Evolutionary conservation across 2,329 filamentous ascomycete genomes (phyloP).

Genomic region (Scorias spongiosa): DNA sequence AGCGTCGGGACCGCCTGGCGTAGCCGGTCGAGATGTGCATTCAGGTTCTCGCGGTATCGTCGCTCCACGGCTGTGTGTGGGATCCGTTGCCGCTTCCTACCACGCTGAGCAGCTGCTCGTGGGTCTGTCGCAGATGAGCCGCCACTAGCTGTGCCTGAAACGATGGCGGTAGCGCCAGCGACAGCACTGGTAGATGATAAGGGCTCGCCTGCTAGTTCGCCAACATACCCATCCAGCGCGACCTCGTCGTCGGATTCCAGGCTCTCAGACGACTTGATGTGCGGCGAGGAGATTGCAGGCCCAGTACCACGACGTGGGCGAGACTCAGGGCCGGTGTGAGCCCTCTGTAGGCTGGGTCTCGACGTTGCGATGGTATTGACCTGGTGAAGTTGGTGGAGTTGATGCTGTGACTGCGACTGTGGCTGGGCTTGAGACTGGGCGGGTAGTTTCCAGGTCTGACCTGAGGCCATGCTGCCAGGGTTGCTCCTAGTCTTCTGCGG

Average conservation of each 20-base stretch:
- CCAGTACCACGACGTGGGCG: not conserved
- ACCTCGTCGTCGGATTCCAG: not conserved
- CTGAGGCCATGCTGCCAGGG: not conserved
- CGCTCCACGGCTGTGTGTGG: constrained; percentile 22
- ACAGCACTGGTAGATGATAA: not conserved
- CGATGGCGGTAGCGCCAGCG: not conserved
- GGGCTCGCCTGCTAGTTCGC: too few relatives aligned
- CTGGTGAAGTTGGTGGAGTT: not conserved
- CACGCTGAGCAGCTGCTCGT: constrained; percentile 4
- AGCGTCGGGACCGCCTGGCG: constrained; percentile 17
- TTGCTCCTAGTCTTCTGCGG: not conserved
- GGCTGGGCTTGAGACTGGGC: constrained; percentile 5
- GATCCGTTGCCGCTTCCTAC: constrained; percentile 20
- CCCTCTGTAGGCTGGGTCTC: not conserved
- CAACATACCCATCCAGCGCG: not conserved
- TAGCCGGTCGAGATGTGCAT: constrained; percentile 20
- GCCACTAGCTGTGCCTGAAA: not conserved
- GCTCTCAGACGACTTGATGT: not conserved
- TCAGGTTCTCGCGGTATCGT: constrained; percentile 23
- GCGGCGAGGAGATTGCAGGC: not conserved
- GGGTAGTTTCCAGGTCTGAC: not conserved
- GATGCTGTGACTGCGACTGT: constrained; percentile 12
- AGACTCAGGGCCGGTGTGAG: not conserved
- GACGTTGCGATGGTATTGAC: not conserved
- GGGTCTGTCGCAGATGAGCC: too few relatives aligned